Evolutionary conservation across 2,329 filamentous ascomycete species (phyloP), one percentile per base, ranked within the genome.

Genomic region (Erysiphe pulchra): DNA sequence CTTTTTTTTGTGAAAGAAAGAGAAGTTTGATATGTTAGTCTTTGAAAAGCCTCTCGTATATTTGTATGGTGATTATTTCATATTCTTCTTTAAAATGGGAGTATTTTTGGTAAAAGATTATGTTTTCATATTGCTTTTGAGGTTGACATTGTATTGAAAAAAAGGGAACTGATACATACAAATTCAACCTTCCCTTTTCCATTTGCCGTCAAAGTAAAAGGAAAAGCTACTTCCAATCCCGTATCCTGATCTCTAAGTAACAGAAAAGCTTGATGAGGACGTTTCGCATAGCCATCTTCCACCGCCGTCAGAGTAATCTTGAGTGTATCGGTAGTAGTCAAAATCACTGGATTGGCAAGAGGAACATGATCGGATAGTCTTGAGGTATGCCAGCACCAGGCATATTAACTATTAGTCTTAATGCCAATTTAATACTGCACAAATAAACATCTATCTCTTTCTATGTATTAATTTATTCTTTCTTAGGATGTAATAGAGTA

Each of bases 221-320:
- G 75, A 56, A 87, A 93, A 1, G 86, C 85, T 20, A 85, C 77
- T 61, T 95, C 86, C 42, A 98, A 67, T 33, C 82, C 83, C 11
- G 76, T 77, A 12, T 68, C 65, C 11, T 70, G 65, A 54, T 95
- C 85, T 54, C 73, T 77, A 47, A 98, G 63, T 14, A 90, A 69
- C 46, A 98, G 69, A 66, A 94, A 94, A 6, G 85, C 85, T 63
- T 98, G 90, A 63, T 98, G 90, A 54, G 90, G 84, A 52, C 81
- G 75, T 68, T 85, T 87, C 42, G 73, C 70, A 54, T 75, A 77
- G 62, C 76, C 75, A 58, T 73, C 77, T 57, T 93, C 83, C 59
- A 80, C 79, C 9, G 83, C 71, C 32, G 84, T 92, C 55, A 98
- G 65, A 52, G 75, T 63, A 52, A 98, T 65, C 66, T 90, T 93